phyloP scores from a whole-genome alignment of 805 yeast genomes.

The Yamadazyma insecticola region DNA sequence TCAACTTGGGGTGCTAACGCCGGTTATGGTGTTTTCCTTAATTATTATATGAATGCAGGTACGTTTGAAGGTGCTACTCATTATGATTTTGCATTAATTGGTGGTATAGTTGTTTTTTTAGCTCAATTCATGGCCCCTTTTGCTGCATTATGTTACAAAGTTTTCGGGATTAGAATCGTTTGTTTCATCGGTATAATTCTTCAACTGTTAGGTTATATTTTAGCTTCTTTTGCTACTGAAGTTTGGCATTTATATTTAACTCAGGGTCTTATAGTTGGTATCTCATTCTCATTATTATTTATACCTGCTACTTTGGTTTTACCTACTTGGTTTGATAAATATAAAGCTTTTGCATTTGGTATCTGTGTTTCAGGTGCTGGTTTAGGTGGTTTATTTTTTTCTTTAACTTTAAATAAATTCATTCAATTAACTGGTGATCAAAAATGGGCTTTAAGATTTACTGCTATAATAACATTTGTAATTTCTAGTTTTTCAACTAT shows the following conservation, averaged over 20 bases:
- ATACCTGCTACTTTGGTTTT: constrained; percentile 41
- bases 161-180: constrained; percentile 47
- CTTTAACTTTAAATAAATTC: constrained; percentile 38
- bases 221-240: constrained; percentile 47
- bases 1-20: constrained; percentile 58
- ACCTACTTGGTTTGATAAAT: constrained; percentile 46
- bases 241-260: constrained; percentile 50
- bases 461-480: constrained; percentile 30
- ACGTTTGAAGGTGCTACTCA: constrained; percentile 41
- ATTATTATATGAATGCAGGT: constrained; percentile 37
- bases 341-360: constrained; percentile 45
- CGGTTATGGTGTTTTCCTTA: constrained; percentile 54
- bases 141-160: constrained; percentile 40
- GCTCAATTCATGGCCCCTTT: constrained; percentile 58
- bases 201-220: constrained; percentile 40
- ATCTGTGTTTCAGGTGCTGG: constrained; percentile 46
- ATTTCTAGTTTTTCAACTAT: constrained; percentile 32
- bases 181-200: constrained; percentile 43
- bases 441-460: constrained; percentile 40
- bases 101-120: constrained; percentile 44
- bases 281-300: constrained; percentile 42
- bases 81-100: constrained; percentile 48
- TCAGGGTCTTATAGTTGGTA: constrained; percentile 48
- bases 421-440: constrained; percentile 38
- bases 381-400: constrained; percentile 48